Base-by-base conservation (phyloP, 2,329 filamentous ascomycete species). In the Colletotrichum cereale region DNA sequence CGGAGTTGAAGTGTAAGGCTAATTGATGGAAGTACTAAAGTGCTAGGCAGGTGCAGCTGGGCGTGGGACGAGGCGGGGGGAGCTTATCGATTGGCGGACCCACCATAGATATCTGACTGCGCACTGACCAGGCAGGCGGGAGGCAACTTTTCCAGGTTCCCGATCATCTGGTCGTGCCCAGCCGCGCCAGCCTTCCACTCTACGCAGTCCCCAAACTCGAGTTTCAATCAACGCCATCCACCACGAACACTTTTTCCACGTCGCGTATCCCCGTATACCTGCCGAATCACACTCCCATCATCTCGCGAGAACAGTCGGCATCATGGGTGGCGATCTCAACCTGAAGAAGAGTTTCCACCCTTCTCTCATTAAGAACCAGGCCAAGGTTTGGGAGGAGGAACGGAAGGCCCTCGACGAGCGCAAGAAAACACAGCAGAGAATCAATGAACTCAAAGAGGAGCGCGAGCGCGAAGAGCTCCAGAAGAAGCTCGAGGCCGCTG, bases 321-420 rank as follows among this genome's bases (percentile, higher is more conserved):
- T 83, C 75, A 97, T 97, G 93, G 95, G 95, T 80, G 95, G 95
- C 80, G 95, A 98, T 87, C 89, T 99, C 79, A 98, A 98, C 79
- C 84, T 97, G 77, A 98, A 98, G 84, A 94, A 95, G 84, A 93
- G 93, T 86, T 99, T 96, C 91, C 96, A 99, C 84, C 96, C 96
- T 72, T 90, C 91, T 77, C 88, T 98, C 75, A 90, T 95, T 84
- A 93, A 92, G 84, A 99, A 99, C 82, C 96, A 97, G 86, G 90
- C 90, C 81, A 90, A 90, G 80, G 95, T 98, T 75, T 97, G 93
- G 90, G 91, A 96, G 73, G 93, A 97, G 81, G 95, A 98, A 80
- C 92, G 96, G 81, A 93, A 94, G 75, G 96, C 96, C 4, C 90
- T 99, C 16, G 94, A 96, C 64, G 96, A 99, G 86, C 92, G 96